phyloP scores from a whole-genome alignment of 208 protist species.

The Wallacemonas sp. region DNA sequence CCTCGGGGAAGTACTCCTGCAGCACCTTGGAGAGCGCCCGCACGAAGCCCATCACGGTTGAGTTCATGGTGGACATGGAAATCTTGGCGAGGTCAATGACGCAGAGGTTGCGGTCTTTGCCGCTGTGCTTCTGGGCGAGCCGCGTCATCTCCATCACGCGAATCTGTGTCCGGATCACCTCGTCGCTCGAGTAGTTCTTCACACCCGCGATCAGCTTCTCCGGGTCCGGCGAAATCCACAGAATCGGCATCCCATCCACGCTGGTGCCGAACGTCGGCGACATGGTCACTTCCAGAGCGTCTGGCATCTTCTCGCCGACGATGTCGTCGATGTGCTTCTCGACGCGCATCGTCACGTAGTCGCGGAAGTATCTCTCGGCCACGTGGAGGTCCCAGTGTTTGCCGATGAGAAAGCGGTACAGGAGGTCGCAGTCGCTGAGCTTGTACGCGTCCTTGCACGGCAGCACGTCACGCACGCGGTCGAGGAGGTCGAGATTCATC shows the following conservation, averaged over 20 bases:
- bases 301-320: slow-evolving; percentile 42
- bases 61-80: slow-evolving; percentile 64
- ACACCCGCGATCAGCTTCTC: slow-evolving; percentile 40
- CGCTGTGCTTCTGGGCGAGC: slow-evolving; percentile 33
- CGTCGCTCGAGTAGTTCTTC: slow-evolving; percentile 37
- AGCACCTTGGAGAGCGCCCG: slow-evolving; percentile 49
- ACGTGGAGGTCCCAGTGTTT: slow-evolving; percentile 49
- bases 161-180: slow-evolving; percentile 60
- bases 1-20: slow-evolving; percentile 85
- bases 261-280: slow-evolving; percentile 63
- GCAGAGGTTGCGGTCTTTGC: slow-evolving; percentile 68
- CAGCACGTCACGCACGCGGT: slow-evolving; percentile 44
- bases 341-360: slow-evolving; percentile 52
- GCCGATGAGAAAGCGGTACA: slow-evolving; percentile 84
- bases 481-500: slow-evolving; percentile 61
- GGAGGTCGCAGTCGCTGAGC: slow-evolving; percentile 74
- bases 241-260: slow-evolving; percentile 56
- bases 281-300: slow-evolving; percentile 37
- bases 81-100: slow-evolving; percentile 74
- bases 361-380: slow-evolving; percentile 41
- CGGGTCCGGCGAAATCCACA: slow-evolving; percentile 72
- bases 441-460: slow-evolving; percentile 73
- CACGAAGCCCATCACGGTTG: slow-evolving; percentile 48
- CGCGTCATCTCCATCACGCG: slow-evolving; percentile 66
- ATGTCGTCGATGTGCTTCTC: slow-evolving; percentile 54